phyloP scores from a whole-genome alignment of 352 stramenopile genomes.

The Phytophthora fragariae region DNA sequence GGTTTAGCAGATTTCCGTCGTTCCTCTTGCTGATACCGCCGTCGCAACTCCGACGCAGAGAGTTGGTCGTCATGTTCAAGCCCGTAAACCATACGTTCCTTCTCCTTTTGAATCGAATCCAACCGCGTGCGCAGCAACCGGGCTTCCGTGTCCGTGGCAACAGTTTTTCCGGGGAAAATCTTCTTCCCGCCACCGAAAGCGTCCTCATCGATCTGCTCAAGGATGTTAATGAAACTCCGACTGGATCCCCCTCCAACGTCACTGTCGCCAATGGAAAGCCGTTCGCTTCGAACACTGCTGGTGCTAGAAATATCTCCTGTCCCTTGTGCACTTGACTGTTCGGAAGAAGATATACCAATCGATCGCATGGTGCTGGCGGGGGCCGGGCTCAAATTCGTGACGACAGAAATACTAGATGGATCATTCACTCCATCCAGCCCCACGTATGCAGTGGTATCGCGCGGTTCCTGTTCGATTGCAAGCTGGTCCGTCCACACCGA shows the following conservation, averaged over 20 bases:
- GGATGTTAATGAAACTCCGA: conserved; percentile 51
- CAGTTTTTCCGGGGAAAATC: conserved; percentile 69
- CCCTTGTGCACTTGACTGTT: conserved; percentile 15
- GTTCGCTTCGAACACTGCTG: conserved; percentile 39
- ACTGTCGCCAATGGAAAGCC: conserved; percentile 28
- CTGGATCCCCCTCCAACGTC: conserved; percentile 9
- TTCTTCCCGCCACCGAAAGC: conserved; percentile 72
- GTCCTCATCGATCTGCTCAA: conserved; percentile 84
- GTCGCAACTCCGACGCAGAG: conserved; percentile 60
- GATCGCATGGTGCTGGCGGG: conserved; percentile 31
- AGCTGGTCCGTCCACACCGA: conserved; percentile 79
- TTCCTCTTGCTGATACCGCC: conserved; percentile 56
- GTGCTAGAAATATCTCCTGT: conserved; percentile 33
- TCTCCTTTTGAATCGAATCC: conserved; percentile 81
- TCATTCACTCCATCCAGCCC: conserved; percentile 70
- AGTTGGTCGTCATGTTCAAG: conserved; percentile 61
- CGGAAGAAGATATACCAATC: conserved; percentile 29
- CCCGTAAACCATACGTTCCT: conserved; percentile 61
- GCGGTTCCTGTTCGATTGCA: conserved; percentile 64
- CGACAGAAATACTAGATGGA: conserved; percentile 69
- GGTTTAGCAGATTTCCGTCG: conserved; percentile 45
- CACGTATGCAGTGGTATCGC: conserved; percentile 82
- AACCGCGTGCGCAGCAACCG: conserved; percentile 77
- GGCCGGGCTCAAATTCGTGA: conserved; percentile 72
- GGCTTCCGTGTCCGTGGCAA: conserved; percentile 85